phyloP scores from a whole-genome alignment of 331 rosid genomes.

The Telfairia occidentalis region DNA sequence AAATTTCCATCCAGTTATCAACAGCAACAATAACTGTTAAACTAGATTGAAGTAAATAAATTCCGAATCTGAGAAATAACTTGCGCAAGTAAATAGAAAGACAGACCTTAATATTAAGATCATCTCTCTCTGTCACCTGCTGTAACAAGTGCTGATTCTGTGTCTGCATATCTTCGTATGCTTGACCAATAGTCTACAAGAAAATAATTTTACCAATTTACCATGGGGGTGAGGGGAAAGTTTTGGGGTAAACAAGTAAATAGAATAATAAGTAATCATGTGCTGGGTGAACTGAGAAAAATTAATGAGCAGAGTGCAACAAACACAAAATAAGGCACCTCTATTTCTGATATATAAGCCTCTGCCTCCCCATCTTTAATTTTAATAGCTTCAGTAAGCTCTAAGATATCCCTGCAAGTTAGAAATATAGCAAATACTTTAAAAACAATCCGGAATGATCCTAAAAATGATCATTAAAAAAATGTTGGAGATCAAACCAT shows the following conservation, averaged over 20 bases:
- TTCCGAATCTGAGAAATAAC: constrained; percentile 8
- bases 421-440: constrained; percentile 7
- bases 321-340: constrained; percentile 33
- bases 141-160: constrained; percentile 82
- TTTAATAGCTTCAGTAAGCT: constrained; percentile 65
- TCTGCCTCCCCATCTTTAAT: constrained; percentile 82
- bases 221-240: constrained; percentile 12
- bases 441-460: not conserved
- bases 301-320: not conserved
- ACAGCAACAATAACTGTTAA: not conserved
- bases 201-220: constrained; percentile 11
- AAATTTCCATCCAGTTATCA: not conserved
- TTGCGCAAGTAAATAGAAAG: constrained; percentile 7
- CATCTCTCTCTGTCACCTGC: constrained; percentile 91
- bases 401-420: constrained; percentile 55
- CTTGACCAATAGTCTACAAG: constrained; percentile 89
- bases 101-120: constrained; percentile 79
- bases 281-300: not conserved
- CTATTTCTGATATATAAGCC: constrained; percentile 88
- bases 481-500: not conserved
- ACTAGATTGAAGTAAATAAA: not conserved
- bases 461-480: not conserved
- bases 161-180: constrained; percentile 98
- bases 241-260: not conserved
- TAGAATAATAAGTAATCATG: not conserved